Conservation (phyloP, 129 eudicot genomes). For the Arctium lappa region DNA sequence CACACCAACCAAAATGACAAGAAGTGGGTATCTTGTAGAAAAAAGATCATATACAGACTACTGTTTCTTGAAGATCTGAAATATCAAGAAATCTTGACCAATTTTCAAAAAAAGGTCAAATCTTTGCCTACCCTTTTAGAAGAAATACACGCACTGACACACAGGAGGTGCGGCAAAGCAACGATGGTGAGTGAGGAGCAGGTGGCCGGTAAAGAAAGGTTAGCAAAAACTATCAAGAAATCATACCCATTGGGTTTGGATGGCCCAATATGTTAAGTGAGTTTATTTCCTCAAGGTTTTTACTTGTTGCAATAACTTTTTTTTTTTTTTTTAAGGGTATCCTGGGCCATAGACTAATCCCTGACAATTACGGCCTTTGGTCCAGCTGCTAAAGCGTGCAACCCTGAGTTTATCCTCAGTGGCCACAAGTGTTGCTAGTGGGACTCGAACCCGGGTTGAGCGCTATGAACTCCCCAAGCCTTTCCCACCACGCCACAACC, state of each 20-base stretch:
- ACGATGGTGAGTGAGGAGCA: neutral
- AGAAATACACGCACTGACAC: conserved; percentile 2
- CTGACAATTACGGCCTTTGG: no score
- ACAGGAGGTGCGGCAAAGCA: neutral
- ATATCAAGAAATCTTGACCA: conserved; percentile 30
- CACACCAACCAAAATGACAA: conserved; percentile 14
- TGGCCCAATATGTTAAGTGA: no score
- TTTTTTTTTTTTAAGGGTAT: no score
- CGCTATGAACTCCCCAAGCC: no score
- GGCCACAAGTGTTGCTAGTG: no score
- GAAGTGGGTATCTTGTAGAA: conserved; percentile 14
- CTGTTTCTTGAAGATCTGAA: conserved; percentile 47
- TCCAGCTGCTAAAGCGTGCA: no score
- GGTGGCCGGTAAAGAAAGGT: neutral
- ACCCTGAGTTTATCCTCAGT: no score
- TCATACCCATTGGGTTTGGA: neutral
- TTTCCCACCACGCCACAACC: no score
- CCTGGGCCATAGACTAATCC: no score
- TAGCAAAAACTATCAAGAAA: neutral
- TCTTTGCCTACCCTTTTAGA: conserved; percentile 27
- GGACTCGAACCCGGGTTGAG: no score
- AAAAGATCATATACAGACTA: neutral
- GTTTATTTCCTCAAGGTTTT: no score
- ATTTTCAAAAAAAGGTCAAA: conserved; percentile 15
- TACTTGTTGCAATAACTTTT: no score